phyloP scores from a whole-genome alignment of 768 basidiomycete species.

The Boletus reticuloceps region DNA sequence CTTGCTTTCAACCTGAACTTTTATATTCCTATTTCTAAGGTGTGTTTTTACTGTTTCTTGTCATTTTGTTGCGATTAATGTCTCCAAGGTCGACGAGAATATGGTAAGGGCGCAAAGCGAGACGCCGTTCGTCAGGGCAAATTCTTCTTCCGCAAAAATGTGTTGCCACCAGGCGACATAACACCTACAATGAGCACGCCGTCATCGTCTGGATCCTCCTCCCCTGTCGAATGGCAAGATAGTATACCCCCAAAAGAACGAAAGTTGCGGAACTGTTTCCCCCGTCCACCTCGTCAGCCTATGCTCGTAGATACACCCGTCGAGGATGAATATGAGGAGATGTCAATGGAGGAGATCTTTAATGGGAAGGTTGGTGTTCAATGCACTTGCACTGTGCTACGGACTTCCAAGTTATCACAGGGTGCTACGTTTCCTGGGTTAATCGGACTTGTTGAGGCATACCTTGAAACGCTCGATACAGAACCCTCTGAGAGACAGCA shows the following conservation, averaged over 20 bases:
- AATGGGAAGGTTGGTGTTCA: constrained; percentile 72
- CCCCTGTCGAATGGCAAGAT: constrained; percentile 35
- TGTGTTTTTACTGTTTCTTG: constrained; percentile 21
- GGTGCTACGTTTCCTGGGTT: constrained; percentile 73
- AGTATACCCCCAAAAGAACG: constrained; percentile 52
- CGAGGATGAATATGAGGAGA: constrained; percentile 87
- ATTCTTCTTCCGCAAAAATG: constrained; percentile 88
- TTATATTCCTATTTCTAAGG: constrained; percentile 97
- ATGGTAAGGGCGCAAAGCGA: constrained; percentile 87
- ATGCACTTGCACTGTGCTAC: not conserved
- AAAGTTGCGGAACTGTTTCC: constrained; percentile 72
- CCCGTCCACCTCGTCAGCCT: constrained; percentile 44
- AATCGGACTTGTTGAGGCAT: constrained; percentile 75
- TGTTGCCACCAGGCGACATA: constrained; percentile 57
- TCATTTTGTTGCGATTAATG: not conserved
- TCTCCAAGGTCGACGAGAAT: constrained; percentile 87
- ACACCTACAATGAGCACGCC: constrained; percentile 39
- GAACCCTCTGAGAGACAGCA: constrained; percentile 54
- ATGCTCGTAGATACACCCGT: constrained; percentile 54
- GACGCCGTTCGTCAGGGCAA: constrained; percentile 71
- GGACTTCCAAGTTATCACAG: constrained; percentile 34
- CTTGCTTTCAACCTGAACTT: constrained; percentile 89
- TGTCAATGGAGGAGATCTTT: constrained; percentile 90
- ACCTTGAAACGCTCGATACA: constrained; percentile 84
- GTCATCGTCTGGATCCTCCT: constrained; percentile 42